A percentile compares a stretch with the other conserved stretches of the same genome.
Evolutionary conservation across 805 yeast species (phyloP).

Genomic region (Scheffersomyces coipomensis): DNA sequence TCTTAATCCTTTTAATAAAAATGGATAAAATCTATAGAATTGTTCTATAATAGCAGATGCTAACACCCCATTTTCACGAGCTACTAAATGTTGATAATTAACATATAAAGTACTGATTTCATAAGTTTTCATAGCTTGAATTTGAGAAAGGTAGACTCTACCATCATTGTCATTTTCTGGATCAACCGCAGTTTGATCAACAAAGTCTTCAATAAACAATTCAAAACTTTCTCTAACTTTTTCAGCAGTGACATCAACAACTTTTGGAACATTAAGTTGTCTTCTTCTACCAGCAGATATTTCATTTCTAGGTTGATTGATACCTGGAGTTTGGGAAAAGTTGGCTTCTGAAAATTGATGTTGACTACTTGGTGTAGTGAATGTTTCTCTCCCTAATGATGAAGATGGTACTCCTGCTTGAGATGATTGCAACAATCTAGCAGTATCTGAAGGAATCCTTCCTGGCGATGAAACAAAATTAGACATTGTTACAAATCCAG

Average conservation of each 20-base stretch:
- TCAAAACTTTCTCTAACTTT: constrained; percentile 91
- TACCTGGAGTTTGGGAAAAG: constrained; percentile 2
- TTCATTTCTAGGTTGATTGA: constrained; percentile 2
- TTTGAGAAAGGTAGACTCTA: constrained; percentile 70
- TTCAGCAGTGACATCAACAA: constrained; percentile 88
- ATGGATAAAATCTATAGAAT: constrained; percentile 90
- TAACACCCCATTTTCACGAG: constrained; percentile 79
- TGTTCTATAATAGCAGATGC: constrained; percentile 89
- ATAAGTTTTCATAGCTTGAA: constrained; percentile 73
- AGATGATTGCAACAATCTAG: constrained; percentile 37
- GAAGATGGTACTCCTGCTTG: constrained; percentile 33
- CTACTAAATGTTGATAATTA: constrained; percentile 75
- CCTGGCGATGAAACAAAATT: constrained; percentile 45
- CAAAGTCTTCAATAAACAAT: constrained; percentile 69
- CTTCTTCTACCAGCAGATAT: constrained; percentile 47
- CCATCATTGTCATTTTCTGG: constrained; percentile 39
- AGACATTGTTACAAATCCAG: constrained; percentile 22
- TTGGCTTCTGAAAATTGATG: constrained; percentile 8
- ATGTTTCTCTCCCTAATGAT: constrained; percentile 31
- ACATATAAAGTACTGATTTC: constrained; percentile 79
- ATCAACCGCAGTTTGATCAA: constrained; percentile 36
- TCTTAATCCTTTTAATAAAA: constrained; percentile 70
- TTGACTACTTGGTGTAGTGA: constrained; percentile 9
- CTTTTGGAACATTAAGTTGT: constrained; percentile 74
- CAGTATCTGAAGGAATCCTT: constrained; percentile 44